Percentiles rank a stretch among this genome's conserved stretches.
Evolutionary conservation across 139 green algal genomes (phyloP).

Genomic region (Volvox africanus): DNA sequence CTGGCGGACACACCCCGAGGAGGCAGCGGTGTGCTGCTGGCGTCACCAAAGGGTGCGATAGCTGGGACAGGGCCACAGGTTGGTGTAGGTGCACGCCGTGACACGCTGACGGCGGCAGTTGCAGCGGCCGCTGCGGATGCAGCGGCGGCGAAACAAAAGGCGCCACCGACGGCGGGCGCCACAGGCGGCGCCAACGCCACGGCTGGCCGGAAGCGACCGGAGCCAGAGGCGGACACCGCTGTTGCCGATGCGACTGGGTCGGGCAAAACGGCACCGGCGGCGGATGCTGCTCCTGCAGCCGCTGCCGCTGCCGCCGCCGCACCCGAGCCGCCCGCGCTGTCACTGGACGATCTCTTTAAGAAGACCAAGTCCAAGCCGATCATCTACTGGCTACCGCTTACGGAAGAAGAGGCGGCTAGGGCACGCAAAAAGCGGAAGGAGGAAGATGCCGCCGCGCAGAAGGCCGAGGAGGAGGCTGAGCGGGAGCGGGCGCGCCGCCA

Average conservation of each 20-base stretch:
- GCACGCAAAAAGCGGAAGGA: constrained; percentile 51
- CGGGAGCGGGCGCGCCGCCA: not conserved
- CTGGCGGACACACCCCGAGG: not conserved
- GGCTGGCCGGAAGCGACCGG: not conserved
- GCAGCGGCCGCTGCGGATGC: not conserved
- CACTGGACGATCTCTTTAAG: constrained; percentile 85
- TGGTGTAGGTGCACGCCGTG: not conserved
- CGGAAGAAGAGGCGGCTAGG: constrained; percentile 71
- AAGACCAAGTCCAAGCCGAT: constrained; percentile 82
- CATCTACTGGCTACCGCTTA: constrained; percentile 90
- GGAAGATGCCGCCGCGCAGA: constrained; percentile 3
- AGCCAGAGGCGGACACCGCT: not conserved
- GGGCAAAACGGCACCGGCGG: not conserved
- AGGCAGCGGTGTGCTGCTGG: not conserved
- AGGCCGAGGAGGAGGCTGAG: not conserved
- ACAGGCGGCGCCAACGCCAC: not conserved
- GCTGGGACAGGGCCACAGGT: not conserved
- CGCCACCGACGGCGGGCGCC: not conserved
- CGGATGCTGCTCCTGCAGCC: not conserved
- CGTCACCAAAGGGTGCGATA: constrained; percentile 25
- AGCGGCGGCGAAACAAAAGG: not conserved
- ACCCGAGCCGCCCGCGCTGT: not conserved
- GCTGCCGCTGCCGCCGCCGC: not conserved
- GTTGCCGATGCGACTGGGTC: too few relatives aligned
- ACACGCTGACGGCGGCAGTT: constrained; percentile 5